Percentiles rank a stretch among this genome's conserved stretches.
These are phyloP conservation scores for Claviceps capensis DNA, from an alignment of 2,329 filamentous ascomycete species.

Conservation along the genomic window DNA sequence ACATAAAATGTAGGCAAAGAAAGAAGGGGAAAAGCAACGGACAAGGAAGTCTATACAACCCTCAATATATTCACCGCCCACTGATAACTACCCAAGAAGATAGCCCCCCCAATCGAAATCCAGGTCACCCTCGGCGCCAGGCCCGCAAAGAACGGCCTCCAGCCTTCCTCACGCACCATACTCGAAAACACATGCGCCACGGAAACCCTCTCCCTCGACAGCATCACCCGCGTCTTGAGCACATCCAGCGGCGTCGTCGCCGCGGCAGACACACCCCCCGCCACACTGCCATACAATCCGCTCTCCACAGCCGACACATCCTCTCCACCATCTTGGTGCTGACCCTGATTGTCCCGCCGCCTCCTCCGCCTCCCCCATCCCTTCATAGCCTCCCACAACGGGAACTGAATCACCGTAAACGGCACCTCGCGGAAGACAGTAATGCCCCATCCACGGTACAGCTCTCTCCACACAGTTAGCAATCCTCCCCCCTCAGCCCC, in stretches of 20 bases:
- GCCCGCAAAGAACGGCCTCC: conserved; percentile 59
- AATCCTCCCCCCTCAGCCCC: conserved; percentile 25
- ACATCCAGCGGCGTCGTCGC: conserved; percentile 91
- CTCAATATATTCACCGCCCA: conserved; percentile 65
- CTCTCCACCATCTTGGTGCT: conserved; percentile 5
- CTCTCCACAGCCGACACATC: conserved; percentile 62
- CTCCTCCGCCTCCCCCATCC: conserved; percentile 33
- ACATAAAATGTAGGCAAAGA: background rate
- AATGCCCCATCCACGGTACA: conserved; percentile 86
- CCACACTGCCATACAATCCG: conserved; percentile 69
- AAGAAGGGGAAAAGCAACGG: background rate
- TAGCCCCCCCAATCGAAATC: conserved; percentile 89
- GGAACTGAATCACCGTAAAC: conserved; percentile 95
- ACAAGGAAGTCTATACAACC: background rate
- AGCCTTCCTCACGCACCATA: conserved; percentile 51
- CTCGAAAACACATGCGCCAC: conserved; percentile 44
- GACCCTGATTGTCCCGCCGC: conserved; percentile 6
- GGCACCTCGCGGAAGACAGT: conserved; percentile 93
- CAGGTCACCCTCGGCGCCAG: conserved; percentile 76
- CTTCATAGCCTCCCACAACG: conserved; percentile 91
- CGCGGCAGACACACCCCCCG: conserved; percentile 74
- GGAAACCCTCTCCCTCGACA: conserved; percentile 55
- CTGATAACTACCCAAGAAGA: conserved; percentile 90
- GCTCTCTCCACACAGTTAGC: conserved; percentile 56
- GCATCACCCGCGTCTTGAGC: conserved; percentile 92